A percentile compares a stretch with the other conserved stretches of the same genome.
These are phyloP conservation scores for Fraxinus angustifolia DNA, from an alignment of 305 asterid genomes.

Conservation along the genomic window DNA sequence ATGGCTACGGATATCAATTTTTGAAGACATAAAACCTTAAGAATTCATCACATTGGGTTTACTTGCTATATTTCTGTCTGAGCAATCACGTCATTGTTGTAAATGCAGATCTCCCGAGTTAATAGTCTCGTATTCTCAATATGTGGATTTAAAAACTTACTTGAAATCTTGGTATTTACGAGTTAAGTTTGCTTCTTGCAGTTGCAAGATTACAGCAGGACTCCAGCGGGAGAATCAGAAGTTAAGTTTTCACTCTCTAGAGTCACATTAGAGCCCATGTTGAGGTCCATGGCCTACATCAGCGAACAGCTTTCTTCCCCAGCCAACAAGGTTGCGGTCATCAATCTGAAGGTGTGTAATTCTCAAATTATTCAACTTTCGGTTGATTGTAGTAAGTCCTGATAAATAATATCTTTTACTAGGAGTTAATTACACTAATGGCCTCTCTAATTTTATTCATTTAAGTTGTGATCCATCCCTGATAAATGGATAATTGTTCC, in stretches of 20 bases:
- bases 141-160: not conserved
- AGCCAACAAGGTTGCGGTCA: slow-evolving; percentile 70
- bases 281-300: slow-evolving; percentile 84
- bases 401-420: slow-evolving; percentile 1
- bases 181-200: slow-evolving; percentile 24
- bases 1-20: not conserved
- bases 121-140: not conserved
- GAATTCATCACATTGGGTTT: not conserved
- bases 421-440: not conserved
- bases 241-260: slow-evolving; percentile 73
- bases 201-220: slow-evolving; percentile 70
- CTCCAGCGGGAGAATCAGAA: slow-evolving; percentile 62
- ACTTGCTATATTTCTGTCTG: not conserved
- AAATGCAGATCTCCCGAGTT: not conserved
- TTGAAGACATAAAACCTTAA: not conserved
- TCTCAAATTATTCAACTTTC: slow-evolving; percentile 7
- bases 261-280: slow-evolving; percentile 79
- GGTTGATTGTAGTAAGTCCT: not conserved
- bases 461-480: not conserved
- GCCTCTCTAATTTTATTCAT: not conserved
- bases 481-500: not conserved
- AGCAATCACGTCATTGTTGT: not conserved
- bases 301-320: slow-evolving; percentile 75
- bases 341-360: slow-evolving; percentile 68
- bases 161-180: not conserved